Evolutionary conservation across 179 eudicot genomes (phyloP).

Genomic region (Carnegiea gigantea): DNA sequence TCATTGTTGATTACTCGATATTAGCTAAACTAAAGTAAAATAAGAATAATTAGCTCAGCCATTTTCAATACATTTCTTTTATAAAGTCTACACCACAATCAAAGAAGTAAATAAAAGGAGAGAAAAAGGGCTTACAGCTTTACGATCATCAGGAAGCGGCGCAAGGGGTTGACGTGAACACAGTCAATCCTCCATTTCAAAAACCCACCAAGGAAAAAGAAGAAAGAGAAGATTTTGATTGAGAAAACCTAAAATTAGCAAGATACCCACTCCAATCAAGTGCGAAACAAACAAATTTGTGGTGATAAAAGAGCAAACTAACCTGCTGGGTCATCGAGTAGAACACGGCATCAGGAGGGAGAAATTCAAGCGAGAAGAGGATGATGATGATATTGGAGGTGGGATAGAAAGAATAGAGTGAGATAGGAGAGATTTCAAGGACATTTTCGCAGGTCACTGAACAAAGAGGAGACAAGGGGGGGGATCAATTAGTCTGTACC

Average conservation of each 20-base stretch:
- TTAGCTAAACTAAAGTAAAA: background rate
- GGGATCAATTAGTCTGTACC: too few species aligned
- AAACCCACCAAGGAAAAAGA: background rate
- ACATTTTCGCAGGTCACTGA: slow-evolving; percentile 35
- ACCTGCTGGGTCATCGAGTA: slow-evolving; percentile 12
- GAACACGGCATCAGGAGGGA: background rate
- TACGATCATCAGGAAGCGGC: slow-evolving; percentile 20
- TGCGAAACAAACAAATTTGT: background rate
- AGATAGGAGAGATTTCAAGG: background rate
- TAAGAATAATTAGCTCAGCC: background rate
- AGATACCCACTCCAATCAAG: background rate
- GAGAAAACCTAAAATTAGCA: background rate
- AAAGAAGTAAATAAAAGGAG: background rate
- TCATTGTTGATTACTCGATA: too few species aligned
- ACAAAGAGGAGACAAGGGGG: too few species aligned
- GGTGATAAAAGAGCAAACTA: background rate
- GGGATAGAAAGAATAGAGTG: background rate
- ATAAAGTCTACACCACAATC: background rate
- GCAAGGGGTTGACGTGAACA: slow-evolving; percentile 15
- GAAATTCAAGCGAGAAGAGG: background rate
- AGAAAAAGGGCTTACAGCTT: slow-evolving; percentile 13
- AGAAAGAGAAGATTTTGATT: background rate
- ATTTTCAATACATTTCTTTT: background rate
- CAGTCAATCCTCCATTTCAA: slow-evolving; percentile 21
- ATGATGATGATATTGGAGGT: background rate